A percentile compares a stretch with the other conserved stretches of the same genome.
Evolutionary conservation across 1,139 yeast genomes (phyloP).

Genomic region (Candida sanyaensis): DNA sequence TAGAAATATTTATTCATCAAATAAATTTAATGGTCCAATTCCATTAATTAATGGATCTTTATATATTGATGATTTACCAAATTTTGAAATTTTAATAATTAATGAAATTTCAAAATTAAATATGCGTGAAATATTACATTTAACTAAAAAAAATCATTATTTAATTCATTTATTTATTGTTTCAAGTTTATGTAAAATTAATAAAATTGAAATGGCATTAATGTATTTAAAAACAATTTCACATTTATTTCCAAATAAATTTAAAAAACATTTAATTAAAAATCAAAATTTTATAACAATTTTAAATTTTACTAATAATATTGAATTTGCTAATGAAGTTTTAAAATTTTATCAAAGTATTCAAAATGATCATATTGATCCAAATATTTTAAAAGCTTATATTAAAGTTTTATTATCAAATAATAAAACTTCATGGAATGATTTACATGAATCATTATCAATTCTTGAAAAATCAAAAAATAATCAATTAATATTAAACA

Average conservation of each 20-base stretch:
- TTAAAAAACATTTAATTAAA: slow-evolving; percentile 1
- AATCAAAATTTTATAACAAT: slow-evolving; percentile 11
- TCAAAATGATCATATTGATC: background rate
- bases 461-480: background rate
- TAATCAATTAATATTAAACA: background rate
- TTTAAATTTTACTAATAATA: slow-evolving; percentile 2
- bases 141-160: slow-evolving; percentile 22
- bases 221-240: slow-evolving; percentile 24
- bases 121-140: slow-evolving; percentile 3
- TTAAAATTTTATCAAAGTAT: slow-evolving; percentile 1
- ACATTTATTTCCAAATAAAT: slow-evolving; percentile 14
- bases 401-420: slow-evolving; percentile 2
- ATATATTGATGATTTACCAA: slow-evolving; percentile 31
- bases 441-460: background rate
- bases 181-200: slow-evolving; percentile 28
- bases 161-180: slow-evolving; percentile 28
- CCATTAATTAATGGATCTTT: slow-evolving; percentile 30
- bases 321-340: background rate
- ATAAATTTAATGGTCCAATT: slow-evolving; percentile 16
- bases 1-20: slow-evolving; percentile 27
- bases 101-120: slow-evolving; percentile 3
- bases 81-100: slow-evolving; percentile 24
- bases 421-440: background rate
- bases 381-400: slow-evolving; percentile 3
- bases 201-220: slow-evolving; percentile 27